Percentiles rank a stretch among this genome's conserved stretches.
Conservation (phyloP, 352 stramenopile genomes). For the Thalassiosira livingstoniorum region DNA sequence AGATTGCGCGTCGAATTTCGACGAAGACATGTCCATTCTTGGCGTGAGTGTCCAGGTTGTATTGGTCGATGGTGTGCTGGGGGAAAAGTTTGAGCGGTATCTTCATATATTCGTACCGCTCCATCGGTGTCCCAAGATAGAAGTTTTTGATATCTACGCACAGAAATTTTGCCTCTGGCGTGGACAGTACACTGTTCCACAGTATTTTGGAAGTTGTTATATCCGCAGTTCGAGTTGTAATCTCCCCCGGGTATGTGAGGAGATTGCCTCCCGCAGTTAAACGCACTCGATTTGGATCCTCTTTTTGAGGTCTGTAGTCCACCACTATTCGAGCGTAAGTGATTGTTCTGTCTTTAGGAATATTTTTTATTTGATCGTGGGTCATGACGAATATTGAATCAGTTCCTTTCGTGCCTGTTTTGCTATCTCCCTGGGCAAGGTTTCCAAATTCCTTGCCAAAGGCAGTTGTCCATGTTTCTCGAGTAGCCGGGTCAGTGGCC, state of each 20-base stretch:
- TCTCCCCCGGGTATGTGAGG: background rate
- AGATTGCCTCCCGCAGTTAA: constrained; percentile 5
- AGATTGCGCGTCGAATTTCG: constrained; percentile 34
- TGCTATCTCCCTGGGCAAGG: constrained; percentile 5
- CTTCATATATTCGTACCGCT: background rate
- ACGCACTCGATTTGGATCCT: constrained; percentile 11
- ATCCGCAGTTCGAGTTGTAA: constrained; percentile 29
- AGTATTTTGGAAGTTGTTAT: constrained; percentile 37
- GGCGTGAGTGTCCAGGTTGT: background rate
- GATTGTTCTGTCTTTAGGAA: constrained; percentile 13
- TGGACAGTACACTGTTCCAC: constrained; percentile 33
- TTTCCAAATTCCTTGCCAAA: constrained; percentile 38
- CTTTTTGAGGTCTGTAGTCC: constrained; percentile 22
- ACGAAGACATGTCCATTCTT: background rate
- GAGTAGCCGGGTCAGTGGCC: background rate
- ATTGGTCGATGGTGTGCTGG: background rate
- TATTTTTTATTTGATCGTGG: constrained; percentile 18
- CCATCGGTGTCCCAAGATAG: no score
- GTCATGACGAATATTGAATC: constrained; percentile 37
- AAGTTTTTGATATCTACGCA: no score
- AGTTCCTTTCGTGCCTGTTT: constrained; percentile 20
- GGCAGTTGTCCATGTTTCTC: constrained; percentile 21
- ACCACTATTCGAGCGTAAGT: constrained; percentile 53
- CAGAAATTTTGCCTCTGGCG: no score
- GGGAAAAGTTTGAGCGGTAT: background rate